Evolutionary conservation across 129 eudicot species (phyloP), one percentile per base, ranked within the genome.

Genomic region (Rutidosis leptorrhynchoides): DNA sequence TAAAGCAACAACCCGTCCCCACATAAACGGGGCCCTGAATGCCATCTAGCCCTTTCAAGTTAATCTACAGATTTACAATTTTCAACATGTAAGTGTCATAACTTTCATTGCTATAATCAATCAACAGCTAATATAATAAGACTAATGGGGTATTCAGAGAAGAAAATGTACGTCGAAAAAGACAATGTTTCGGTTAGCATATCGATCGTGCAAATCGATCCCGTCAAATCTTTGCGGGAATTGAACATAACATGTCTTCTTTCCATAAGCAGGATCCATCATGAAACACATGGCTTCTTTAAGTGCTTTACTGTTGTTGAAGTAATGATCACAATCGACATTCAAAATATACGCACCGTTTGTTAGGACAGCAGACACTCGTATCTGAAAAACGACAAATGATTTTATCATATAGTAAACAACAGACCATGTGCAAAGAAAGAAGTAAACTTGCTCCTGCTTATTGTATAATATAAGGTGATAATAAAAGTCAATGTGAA

Each of bases 271-370:
- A 33, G 97, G 97, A 71, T 90, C 95, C 97, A 90, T 90, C 91
- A 90, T 65, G 76, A 90, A 86, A 69, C 97, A 90, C 97, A 90
- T 90, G 63, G 97, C 97, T 82, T 90, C 97, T 79, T 83, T 90
- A 65, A 86, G 91, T 73, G 89, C 87, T 79, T 90, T 90, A 73
- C 95, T 86, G 76, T 86, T 90, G 80, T 90, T 90, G 71, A 90
- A 86, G 85, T 90, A 90, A 73, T 90, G 97, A 84, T 90, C 97
- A 79, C 97, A 90, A 77, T 90, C 97, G 8, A 90, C 95, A 67
- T 90, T 90, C 75, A 90, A 75, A 22, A 90, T 70, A 71, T 80
- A 90, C 30, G 97, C 95, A 70, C 95, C 95, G 62, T 90, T 90
- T 20, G 97, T 86, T 54, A 90, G 73, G 62, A 90, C 95, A 7